Base-by-base conservation (phyloP, 129 eudicot genomes). In the Flaveria bidentis region DNA sequence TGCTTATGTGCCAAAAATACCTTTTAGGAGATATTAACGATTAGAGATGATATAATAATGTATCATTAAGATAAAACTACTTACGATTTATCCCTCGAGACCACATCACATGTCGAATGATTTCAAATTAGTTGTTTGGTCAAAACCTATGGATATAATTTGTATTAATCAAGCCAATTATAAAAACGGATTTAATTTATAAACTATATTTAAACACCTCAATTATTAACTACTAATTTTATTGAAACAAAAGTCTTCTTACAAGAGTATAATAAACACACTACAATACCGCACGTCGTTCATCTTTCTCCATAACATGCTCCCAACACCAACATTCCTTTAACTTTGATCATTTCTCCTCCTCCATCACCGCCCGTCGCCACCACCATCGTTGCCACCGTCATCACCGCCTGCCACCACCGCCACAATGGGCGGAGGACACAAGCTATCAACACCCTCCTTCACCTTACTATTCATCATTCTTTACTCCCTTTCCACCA, bases 211-310 rank as follows among this genome's bases (percentile, higher is more conserved):
- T 8, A 9, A 45, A 8, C 11, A 45, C 13, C 2, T 8, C 13
- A 45, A 51, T 20, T 62, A 14, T 10, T 47, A 51, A 39, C 6
- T 71, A 72, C 52, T 26, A 78, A 25, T 26, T 36, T 47, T 58
- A 17, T 22, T 25, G 39, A 39, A 72, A 79, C 78, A 72, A 79
- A 79, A 80, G 79, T 80, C 79, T 73, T 55, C 14, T 53, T 26
- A 17, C 15, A 62, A 25, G 47, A 45, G 41, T 62, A 78, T 20
- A 52, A 57, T 39, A 77, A 42, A 67, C 63, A 71, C 67, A 36
- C 61, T 80, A 80, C 83, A 73, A 73, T 49, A 73, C 44, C 20
- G 70, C 84, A 80, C 84, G 84, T 80, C 47, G 63, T 80, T 67
- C 67, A 80, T 22, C 72, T 39, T 78, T 39, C 36, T 65, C 67